phyloP scores from a whole-genome alignment of 306 rosid genomes.

The Canavalia ensiformis region DNA sequence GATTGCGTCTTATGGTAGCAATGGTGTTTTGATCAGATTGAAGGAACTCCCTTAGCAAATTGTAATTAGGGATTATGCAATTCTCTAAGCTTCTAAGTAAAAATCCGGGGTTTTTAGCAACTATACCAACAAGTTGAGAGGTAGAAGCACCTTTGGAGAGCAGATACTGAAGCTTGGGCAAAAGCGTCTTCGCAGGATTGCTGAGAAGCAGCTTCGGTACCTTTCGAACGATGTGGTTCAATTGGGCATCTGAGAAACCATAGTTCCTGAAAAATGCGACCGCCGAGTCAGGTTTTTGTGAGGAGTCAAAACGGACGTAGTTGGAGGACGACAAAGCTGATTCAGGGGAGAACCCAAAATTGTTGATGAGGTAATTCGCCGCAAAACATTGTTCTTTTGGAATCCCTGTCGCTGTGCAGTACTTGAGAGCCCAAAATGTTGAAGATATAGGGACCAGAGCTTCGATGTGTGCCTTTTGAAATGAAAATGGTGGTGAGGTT shows the following conservation, averaged over 20 bases:
- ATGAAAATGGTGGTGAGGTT: too few species aligned
- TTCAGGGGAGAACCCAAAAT: too few species aligned
- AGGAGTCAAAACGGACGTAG: background rate
- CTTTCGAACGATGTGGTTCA: conserved; percentile 14
- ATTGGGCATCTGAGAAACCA: conserved; percentile 44
- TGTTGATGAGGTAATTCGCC: too few species aligned
- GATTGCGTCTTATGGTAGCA: too few species aligned
- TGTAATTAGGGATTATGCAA: conserved; percentile 31
- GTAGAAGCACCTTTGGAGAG: conserved; percentile 47
- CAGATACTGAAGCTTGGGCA: conserved; percentile 53
- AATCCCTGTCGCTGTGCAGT: too few species aligned
- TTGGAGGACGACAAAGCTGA: too few species aligned
- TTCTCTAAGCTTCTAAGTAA: conserved; percentile 46
- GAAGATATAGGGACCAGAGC: too few species aligned
- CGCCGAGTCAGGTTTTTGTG: background rate
- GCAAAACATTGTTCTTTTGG: too few species aligned
- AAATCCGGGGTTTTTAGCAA: conserved; percentile 2
- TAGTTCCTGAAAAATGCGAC: conserved; percentile 35
- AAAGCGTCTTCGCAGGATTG: conserved; percentile 20
- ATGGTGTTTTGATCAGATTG: background rate
- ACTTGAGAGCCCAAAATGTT: too few species aligned
- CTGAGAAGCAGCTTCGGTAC: background rate
- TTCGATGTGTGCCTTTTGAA: too few species aligned
- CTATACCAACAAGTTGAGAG: conserved; percentile 19
- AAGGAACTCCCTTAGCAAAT: background rate